Evolutionary conservation across 2,329 filamentous ascomycete genomes (phyloP).

Genomic region (Alternaria atra): DNA sequence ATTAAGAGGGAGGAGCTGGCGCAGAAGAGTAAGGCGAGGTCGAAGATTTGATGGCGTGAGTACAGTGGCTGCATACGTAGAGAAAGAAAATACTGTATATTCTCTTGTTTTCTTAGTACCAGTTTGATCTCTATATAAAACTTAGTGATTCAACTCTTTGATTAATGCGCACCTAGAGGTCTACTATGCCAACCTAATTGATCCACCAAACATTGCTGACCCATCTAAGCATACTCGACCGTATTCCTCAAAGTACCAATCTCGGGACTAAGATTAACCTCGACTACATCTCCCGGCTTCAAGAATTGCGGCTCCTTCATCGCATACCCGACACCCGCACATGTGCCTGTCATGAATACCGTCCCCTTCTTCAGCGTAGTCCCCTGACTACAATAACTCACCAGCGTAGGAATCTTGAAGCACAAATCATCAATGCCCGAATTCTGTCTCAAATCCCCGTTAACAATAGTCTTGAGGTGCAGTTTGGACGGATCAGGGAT

Average conservation of each 20-base stretch:
- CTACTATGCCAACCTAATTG: no score
- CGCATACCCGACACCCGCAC: conserved; percentile 52
- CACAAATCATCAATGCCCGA: conserved; percentile 59
- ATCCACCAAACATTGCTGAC: no score
- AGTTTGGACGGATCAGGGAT: conserved; percentile 57
- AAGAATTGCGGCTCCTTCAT: conserved; percentile 52
- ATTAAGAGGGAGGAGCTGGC: conserved; percentile 51
- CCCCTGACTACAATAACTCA: conserved; percentile 58
- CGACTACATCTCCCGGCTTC: conserved; percentile 46
- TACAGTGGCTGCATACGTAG: background rate
- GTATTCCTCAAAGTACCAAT: conserved; percentile 47
- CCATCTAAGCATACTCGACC: conserved; percentile 39
- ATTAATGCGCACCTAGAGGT: no score
- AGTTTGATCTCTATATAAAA: no score
- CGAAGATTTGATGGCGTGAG: conserved; percentile 35
- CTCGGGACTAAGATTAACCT: conserved; percentile 40
- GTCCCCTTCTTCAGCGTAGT: conserved; percentile 58
- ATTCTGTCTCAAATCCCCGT: conserved; percentile 60
- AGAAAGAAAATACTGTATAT: background rate
- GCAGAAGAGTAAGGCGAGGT: conserved; percentile 43
- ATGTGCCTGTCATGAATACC: conserved; percentile 62
- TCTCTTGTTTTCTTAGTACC: background rate
- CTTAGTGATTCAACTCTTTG: no score
- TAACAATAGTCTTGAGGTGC: conserved; percentile 57
- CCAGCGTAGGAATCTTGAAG: conserved; percentile 57